Conservation (phyloP, 495 filamentous ascomycete species). For the Penicillium arizonense region DNA sequence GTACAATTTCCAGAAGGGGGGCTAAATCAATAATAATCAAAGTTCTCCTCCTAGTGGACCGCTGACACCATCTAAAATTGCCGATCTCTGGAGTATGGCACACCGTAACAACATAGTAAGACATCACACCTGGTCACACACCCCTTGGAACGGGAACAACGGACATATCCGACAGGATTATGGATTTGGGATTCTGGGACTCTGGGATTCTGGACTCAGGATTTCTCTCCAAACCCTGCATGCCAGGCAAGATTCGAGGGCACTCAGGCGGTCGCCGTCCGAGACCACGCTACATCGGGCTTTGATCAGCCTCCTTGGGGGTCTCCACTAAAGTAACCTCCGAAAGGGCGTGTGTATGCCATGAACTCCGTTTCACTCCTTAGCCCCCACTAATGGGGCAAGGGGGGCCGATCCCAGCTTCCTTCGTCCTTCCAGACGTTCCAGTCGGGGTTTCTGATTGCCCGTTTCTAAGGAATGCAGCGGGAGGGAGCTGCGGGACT, state of each 20-base stretch:
- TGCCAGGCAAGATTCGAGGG: constrained; percentile 10
- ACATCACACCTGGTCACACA: neutral
- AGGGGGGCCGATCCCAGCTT: constrained; percentile 21
- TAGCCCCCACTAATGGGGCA: constrained; percentile 1
- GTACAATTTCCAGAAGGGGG: constrained; percentile 24
- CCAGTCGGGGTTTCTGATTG: constrained; percentile 17
- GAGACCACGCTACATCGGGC: constrained; percentile 17
- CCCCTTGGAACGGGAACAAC: neutral
- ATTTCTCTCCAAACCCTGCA: constrained; percentile 6
- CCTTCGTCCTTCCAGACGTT: constrained; percentile 29
- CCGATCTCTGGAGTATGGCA: constrained; percentile 26
- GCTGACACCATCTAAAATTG: constrained; percentile 21
- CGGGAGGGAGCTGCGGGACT: constrained; percentile 21
- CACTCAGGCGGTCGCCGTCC: constrained; percentile 16
- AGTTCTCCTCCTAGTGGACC: constrained; percentile 13
- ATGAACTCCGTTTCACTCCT: constrained; percentile 7
- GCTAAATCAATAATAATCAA: constrained; percentile 1
- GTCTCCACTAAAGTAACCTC: constrained; percentile 14
- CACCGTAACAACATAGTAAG: constrained; percentile 7
- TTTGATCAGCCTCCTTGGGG: constrained; percentile 12
- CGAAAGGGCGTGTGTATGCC: constrained; percentile 10
- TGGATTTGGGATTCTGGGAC: neutral
- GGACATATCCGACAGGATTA: neutral
- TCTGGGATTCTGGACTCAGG: neutral
- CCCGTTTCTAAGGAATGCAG: constrained; percentile 17